Conservation (phyloP, 1,284 basidiomycete genomes). For the Fistulina hepatica region DNA sequence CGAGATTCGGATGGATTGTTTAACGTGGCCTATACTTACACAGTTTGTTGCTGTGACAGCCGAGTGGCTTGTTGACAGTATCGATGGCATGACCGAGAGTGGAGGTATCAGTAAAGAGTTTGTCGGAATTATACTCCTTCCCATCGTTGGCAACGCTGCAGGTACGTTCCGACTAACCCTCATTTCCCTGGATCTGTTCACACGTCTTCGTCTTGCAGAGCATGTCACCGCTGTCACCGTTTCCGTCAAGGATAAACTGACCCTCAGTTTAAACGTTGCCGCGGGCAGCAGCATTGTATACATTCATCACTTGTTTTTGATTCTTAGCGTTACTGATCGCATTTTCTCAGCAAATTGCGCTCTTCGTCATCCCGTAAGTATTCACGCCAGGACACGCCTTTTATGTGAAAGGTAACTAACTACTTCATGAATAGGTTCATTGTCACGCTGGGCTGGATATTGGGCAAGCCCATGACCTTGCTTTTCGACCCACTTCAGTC, state of each 20-base stretch:
- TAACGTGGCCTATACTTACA: constrained; percentile 2
- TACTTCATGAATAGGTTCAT: constrained; percentile 37
- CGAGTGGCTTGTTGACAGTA: constrained; percentile 78
- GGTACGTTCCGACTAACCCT: constrained; percentile 28
- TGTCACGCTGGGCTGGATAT: constrained; percentile 50
- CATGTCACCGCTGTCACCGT: constrained; percentile 84
- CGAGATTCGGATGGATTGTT: not conserved
- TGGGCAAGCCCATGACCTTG: constrained; percentile 54
- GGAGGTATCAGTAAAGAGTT: constrained; percentile 63
- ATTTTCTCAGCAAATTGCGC: constrained; percentile 63
- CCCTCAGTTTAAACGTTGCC: constrained; percentile 68
- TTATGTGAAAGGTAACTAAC: not conserved
- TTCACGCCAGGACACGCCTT: constrained; percentile 22
- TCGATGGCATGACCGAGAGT: constrained; percentile 44
- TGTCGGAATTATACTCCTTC: constrained; percentile 79
- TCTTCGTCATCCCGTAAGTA: constrained; percentile 68
- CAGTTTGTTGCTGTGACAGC: constrained; percentile 72
- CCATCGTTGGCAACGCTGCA: constrained; percentile 80
- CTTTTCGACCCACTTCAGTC: constrained; percentile 61
- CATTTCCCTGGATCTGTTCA: constrained; percentile 2
- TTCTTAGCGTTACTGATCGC: not conserved
- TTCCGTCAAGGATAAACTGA: constrained; percentile 74
- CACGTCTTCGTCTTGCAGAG: constrained; percentile 31
- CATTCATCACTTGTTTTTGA: constrained; percentile 20
- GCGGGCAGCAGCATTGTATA: constrained; percentile 87